A percentile compares a stretch with the other conserved stretches of the same genome.
phyloP scores from a whole-genome alignment of 2,329 filamentous ascomycete species.

The Orbilia ellipsospora region DNA sequence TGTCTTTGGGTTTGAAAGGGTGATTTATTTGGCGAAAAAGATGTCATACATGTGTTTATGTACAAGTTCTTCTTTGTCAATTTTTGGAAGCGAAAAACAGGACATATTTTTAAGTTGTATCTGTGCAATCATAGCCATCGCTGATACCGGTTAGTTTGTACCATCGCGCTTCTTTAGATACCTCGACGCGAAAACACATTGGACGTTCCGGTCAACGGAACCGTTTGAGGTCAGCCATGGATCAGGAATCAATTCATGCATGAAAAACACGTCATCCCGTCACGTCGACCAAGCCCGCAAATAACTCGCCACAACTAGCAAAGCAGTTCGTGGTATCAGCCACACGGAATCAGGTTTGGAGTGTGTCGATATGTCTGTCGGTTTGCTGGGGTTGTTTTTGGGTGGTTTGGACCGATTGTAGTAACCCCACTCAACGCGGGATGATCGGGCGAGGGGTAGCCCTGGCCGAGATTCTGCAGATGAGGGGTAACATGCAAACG shows the following conservation, averaged over 20 bases:
- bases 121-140: no score
- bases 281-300: slow-evolving; percentile 48
- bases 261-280: slow-evolving; percentile 56
- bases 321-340: slow-evolving; percentile 24
- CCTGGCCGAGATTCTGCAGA: slow-evolving; percentile 42
- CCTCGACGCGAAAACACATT: no score
- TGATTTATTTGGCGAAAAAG: slow-evolving; percentile 10
- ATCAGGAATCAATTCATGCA: slow-evolving; percentile 15
- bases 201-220: no score
- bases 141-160: no score
- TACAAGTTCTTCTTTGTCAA: not conserved
- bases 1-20: slow-evolving; percentile 8
- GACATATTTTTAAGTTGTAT: no score
- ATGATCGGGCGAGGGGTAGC: slow-evolving; percentile 55
- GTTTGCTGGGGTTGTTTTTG: slow-evolving; percentile 25
- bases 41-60: slow-evolving; percentile 12
- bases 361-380: slow-evolving; percentile 9
- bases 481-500: slow-evolving; percentile 44
- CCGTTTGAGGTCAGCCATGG: no score
- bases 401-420: slow-evolving; percentile 25
- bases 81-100: not conserved
- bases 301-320: not conserved
- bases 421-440: slow-evolving; percentile 43
- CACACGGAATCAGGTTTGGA: slow-evolving; percentile 17
- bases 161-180: no score